Percentiles rank a stretch among this genome's conserved stretches.
Evolutionary conservation across 257 asterid genomes (phyloP).

Genomic region (Nicotiana sylvestris): DNA sequence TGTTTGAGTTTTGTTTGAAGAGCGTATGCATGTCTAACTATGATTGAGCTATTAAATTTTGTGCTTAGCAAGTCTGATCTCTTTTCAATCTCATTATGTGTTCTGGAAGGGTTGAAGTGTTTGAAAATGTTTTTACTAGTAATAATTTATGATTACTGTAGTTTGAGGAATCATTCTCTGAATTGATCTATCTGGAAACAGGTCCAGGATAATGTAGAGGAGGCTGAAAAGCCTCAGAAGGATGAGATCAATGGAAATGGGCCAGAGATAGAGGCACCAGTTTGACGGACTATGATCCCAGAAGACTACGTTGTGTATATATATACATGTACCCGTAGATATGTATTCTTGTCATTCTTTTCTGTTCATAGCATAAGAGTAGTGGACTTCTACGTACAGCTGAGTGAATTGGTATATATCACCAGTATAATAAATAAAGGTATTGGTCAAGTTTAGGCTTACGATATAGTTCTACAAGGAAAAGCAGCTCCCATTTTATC

Average conservation of each 20-base stretch:
- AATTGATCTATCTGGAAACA: slow-evolving; percentile 23
- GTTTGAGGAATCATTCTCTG: neutral
- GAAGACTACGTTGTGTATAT: slow-evolving; percentile 23
- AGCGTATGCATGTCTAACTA: too few relatives aligned
- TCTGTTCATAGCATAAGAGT: slow-evolving; percentile 16
- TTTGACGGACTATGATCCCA: slow-evolving; percentile 5
- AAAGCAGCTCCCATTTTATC: neutral
- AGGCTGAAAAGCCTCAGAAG: slow-evolving; percentile 32
- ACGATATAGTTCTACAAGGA: neutral
- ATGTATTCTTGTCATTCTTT: slow-evolving; percentile 15
- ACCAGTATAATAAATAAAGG: neutral
- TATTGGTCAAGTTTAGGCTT: neutral
- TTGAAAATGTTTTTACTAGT: neutral
- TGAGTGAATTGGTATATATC: neutral
- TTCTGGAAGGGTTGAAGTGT: neutral
- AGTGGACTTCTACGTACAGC: neutral
- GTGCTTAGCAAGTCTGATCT: too few relatives aligned
- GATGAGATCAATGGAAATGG: slow-evolving; percentile 27
- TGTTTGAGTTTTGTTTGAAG: neutral
- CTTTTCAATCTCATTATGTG: too few relatives aligned
- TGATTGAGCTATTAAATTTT: too few relatives aligned
- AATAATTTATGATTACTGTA: neutral
- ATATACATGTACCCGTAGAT: slow-evolving; percentile 34
- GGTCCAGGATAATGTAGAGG: slow-evolving; percentile 30
- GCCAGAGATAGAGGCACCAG: slow-evolving; percentile 22